Base-by-base conservation (phyloP, 108 stramenopile species). In the Pseudonitzschia multiseries region DNA sequence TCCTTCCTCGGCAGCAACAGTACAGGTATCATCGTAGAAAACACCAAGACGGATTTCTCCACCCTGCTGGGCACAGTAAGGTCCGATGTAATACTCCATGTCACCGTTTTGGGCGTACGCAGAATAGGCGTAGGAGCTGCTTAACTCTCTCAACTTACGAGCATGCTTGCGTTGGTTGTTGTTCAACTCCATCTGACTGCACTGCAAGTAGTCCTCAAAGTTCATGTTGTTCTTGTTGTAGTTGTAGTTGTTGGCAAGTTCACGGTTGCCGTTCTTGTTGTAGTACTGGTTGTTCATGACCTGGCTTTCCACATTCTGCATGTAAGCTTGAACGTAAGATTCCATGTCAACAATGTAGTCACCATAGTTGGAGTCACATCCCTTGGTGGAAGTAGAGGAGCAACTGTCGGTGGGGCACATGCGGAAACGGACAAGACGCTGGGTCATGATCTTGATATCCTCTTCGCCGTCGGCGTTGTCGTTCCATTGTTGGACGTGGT, bases 331-430 rank as follows among this genome's bases (percentile, higher is more conserved):
- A 28, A 94, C 65, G 81, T 83, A 94, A n/a, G 89, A 83, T 60
- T 84, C 73, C 87, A 94, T 87, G 68, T 89, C 90, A 33, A 94
- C 86, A 27, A 92, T 82, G 73, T 94, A 94, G 69, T 94, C 93
- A 59, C 93, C 93, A 70, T 89, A 92, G 57, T 77, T 61, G 12
- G 73, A 46, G 42, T 75, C 77, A 80, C 93, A 94, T 36, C 93
- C 93, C 14, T 73, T 65, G 53, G 80, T 61, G 50, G 69, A 74
- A 64, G 72, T 69, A 65, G 77, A 70, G 24, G 33, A 29, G 72
- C 93, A 94, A 61, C 71, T 67, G 69, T 77, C 72, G 40, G 81
- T 20, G n/a, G 90, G 93, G 73, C 93, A 94, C 32, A 94, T 83
- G 26, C 93, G 93, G 85, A 90, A 94, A 44, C 90, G 89, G 10